A percentile compares a stretch with the other conserved stretches of the same genome.
Conservation (phyloP, 768 basidiomycete species). For the Suillus alpinus region DNA sequence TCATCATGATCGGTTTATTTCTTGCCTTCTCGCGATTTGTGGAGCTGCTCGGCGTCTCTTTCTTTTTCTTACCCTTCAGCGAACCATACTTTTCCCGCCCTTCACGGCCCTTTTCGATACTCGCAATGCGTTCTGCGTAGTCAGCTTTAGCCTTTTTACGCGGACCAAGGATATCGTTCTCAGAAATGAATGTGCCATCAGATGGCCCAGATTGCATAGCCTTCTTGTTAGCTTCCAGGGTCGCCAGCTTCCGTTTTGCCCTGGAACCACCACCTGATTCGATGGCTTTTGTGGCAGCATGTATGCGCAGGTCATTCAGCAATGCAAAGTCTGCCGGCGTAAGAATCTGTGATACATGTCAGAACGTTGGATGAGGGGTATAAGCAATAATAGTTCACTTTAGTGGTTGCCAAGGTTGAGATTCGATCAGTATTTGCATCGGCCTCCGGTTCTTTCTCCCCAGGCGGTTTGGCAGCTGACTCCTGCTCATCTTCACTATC, state of each 20-base stretch:
- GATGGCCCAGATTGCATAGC: conserved; percentile 42
- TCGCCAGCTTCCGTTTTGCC: conserved; percentile 87
- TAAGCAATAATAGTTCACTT: conserved; percentile 43
- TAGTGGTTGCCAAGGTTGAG: conserved; percentile 77
- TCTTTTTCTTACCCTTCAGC: conserved; percentile 88
- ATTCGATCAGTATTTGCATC: conserved; percentile 36
- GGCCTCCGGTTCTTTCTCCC: conserved; percentile 13
- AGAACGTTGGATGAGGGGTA: neutral
- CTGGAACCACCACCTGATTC: conserved; percentile 67
- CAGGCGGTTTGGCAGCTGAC: conserved; percentile 1
- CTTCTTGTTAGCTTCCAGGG: conserved; percentile 72
- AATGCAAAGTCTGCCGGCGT: conserved; percentile 96
- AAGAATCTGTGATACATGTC: conserved; percentile 61
- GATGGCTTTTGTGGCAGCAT: conserved; percentile 71
- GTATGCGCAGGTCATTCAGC: conserved; percentile 81
- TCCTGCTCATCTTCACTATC: conserved; percentile 79
- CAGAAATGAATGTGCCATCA: conserved; percentile 66
- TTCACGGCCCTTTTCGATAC: conserved; percentile 89
- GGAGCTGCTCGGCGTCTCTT: conserved; percentile 75
- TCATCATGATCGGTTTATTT: conserved; percentile 97
- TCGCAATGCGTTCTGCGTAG: conserved; percentile 91
- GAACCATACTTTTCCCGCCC: conserved; percentile 93
- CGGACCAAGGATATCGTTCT: conserved; percentile 89
- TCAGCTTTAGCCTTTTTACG: conserved; percentile 91
- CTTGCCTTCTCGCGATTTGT: conserved; percentile 91